Evolutionary conservation across 192 early-diverging fungal genomes (phyloP).

Genomic region (Mortierella hygrophila): DNA sequence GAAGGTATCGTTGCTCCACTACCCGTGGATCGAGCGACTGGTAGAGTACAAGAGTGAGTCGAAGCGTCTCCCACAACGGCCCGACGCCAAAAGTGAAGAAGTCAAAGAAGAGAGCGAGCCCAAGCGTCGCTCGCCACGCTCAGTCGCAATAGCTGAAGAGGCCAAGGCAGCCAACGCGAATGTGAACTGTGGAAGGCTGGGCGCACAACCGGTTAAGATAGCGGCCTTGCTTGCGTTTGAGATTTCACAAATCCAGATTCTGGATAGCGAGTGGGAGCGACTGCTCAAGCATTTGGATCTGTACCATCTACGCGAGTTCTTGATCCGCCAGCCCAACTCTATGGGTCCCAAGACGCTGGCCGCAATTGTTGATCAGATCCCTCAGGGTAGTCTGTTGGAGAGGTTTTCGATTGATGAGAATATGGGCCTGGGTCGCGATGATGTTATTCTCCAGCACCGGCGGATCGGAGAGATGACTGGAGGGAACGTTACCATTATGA

Average conservation of each 20-base stretch:
- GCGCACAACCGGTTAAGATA: not conserved
- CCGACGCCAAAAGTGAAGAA: not conserved
- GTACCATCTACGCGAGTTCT: not conserved
- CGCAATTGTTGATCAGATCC: not conserved
- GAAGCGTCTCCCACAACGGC: not conserved
- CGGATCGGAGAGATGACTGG: not conserved
- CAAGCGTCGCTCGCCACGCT: not conserved
- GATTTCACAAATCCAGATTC: not conserved
- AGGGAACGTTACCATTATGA: not conserved
- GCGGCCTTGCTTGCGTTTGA: not conserved
- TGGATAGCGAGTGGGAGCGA: not conserved
- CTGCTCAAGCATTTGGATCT: not conserved
- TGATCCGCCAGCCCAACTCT: conserved; percentile 1
- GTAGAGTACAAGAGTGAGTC: not conserved
- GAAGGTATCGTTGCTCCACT: conserved; percentile 1
- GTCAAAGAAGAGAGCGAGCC: not conserved
- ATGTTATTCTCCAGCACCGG: not conserved
- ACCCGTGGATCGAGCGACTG: not conserved
- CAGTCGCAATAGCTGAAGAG: not conserved
- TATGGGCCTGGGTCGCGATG: not conserved
- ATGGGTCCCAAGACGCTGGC: not conserved
- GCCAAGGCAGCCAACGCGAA: not conserved
- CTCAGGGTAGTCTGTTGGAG: not conserved
- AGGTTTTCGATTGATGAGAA: not conserved
- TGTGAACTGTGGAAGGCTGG: too few species aligned